Evolutionary conservation across 208 protist genomes (phyloP).

Genomic region (Endotrypanum monterogeii): DNA sequence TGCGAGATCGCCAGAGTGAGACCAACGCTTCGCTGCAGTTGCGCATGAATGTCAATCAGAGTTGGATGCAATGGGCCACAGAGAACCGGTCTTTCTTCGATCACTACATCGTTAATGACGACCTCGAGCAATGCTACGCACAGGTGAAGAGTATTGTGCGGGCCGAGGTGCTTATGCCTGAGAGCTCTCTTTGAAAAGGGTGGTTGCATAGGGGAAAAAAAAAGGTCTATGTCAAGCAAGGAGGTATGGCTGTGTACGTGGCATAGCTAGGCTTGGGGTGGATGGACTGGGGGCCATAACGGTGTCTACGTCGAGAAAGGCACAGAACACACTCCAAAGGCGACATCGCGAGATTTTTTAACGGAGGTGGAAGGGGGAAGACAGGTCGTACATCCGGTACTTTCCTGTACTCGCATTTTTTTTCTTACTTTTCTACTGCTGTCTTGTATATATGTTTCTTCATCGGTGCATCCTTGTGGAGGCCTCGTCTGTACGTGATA

Average conservation of each 20-base stretch:
- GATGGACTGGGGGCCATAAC: neutral
- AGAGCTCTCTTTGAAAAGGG: conserved; percentile 29
- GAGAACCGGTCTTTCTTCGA: conserved; percentile 67
- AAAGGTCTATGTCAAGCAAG: neutral
- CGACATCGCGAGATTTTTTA: too few relatives aligned
- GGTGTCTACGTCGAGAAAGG: neutral
- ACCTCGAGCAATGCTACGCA: conserved; percentile 57
- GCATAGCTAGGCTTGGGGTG: neutral
- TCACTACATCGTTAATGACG: conserved; percentile 74
- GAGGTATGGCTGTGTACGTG: neutral
- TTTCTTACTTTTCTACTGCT: too few relatives aligned
- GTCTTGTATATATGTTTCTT: too few relatives aligned
- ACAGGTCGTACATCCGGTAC: too few relatives aligned
- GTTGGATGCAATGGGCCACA: conserved; percentile 64
- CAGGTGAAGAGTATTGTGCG: conserved; percentile 42
- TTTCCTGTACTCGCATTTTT: too few relatives aligned
- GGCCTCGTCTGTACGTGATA: too few relatives aligned
- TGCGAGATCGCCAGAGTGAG: conserved; percentile 85
- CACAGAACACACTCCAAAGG: too few relatives aligned
- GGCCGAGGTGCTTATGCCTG: conserved; percentile 24
- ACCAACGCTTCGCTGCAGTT: conserved; percentile 61
- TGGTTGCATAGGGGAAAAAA: too few relatives aligned
- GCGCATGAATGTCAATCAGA: conserved; percentile 50
- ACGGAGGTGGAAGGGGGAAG: too few relatives aligned
- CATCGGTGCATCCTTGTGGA: too few relatives aligned